Evolutionary conservation across 2,329 filamentous ascomycete species (phyloP).

Genomic region (Colletotrichum gigasporum): DNA sequence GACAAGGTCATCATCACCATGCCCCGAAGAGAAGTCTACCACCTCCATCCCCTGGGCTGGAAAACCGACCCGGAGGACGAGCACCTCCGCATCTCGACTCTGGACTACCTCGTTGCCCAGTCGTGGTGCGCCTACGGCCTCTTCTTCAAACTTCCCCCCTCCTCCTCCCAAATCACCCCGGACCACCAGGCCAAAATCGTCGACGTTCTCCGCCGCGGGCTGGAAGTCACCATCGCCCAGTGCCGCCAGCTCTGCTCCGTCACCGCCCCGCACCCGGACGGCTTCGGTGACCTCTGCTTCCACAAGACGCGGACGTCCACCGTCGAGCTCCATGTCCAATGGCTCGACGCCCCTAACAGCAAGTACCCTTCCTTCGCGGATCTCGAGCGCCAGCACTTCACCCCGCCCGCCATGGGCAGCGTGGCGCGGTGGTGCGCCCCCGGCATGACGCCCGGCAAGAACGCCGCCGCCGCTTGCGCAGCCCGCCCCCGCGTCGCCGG

Average conservation of each 20-base stretch:
- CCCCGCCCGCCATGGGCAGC: constrained; percentile 42
- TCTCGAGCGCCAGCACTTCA: constrained; percentile 47
- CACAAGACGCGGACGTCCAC: constrained; percentile 44
- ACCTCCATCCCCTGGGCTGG: constrained; percentile 45
- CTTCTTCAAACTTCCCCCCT: constrained; percentile 48
- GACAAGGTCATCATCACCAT: constrained; percentile 34
- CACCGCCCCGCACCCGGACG: constrained; percentile 46
- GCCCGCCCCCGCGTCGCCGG: constrained; percentile 44
- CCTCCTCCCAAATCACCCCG: too few relatives aligned
- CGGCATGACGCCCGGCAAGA: constrained; percentile 50
- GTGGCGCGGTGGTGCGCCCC: constrained; percentile 44
- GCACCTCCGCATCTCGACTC: constrained; percentile 45
- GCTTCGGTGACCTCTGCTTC: constrained; percentile 47
- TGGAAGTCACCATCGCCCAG: constrained; percentile 48
- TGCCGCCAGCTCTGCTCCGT: constrained; percentile 47
- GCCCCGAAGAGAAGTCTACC: constrained; percentile 38
- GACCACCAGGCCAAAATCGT: constrained; percentile 24
- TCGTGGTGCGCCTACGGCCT: constrained; percentile 50
- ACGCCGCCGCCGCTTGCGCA: constrained; percentile 46
- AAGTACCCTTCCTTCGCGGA: constrained; percentile 44
- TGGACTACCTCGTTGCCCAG: constrained; percentile 45
- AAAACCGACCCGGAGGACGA: constrained; percentile 47
- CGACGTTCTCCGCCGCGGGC: constrained; percentile 41
- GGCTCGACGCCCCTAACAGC: constrained; percentile 39
- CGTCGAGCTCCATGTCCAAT: constrained; percentile 45